phyloP scores from a whole-genome alignment of 441 rosid genomes.

The Flueggea neowawraea region DNA sequence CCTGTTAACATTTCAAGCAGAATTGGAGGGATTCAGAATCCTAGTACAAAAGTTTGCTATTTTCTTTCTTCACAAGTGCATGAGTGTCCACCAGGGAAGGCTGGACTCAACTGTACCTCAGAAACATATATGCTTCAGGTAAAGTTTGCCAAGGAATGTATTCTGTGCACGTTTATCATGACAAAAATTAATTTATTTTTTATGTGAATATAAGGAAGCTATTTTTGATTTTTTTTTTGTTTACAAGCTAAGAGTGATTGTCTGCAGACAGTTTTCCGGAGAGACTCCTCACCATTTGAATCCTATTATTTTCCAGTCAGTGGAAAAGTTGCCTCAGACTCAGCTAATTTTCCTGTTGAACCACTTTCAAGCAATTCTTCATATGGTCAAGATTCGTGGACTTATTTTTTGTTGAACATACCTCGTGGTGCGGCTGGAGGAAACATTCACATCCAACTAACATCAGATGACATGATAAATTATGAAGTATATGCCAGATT shows the following conservation, averaged over 20 bases:
- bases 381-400: slow-evolving; percentile 60
- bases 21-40: slow-evolving; percentile 29
- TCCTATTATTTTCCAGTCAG: slow-evolving; percentile 72
- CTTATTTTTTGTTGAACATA: slow-evolving; percentile 67
- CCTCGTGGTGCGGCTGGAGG: slow-evolving; percentile 97
- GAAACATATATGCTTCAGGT: slow-evolving; percentile 80
- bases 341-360: slow-evolving; percentile 63
- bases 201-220: neutral
- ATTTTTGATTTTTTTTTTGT: slow-evolving; percentile 6
- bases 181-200: neutral
- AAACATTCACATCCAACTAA: slow-evolving; percentile 71
- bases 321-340: slow-evolving; percentile 46
- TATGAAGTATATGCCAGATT: slow-evolving; percentile 77
- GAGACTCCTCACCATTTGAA: slow-evolving; percentile 66
- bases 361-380: slow-evolving; percentile 75
- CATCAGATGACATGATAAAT: slow-evolving; percentile 45
- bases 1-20: slow-evolving; percentile 45
- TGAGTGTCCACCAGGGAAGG: slow-evolving; percentile 72
- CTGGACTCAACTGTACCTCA: slow-evolving; percentile 70
- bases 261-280: slow-evolving; percentile 81
- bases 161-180: neutral
- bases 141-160: slow-evolving; percentile 9
- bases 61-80: slow-evolving; percentile 56
- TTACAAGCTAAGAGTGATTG: slow-evolving; percentile 32
- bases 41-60: slow-evolving; percentile 68